Evolutionary conservation across 1,284 basidiomycete species (phyloP).

Genomic region (Pseudozyma tsukubaensis): DNA sequence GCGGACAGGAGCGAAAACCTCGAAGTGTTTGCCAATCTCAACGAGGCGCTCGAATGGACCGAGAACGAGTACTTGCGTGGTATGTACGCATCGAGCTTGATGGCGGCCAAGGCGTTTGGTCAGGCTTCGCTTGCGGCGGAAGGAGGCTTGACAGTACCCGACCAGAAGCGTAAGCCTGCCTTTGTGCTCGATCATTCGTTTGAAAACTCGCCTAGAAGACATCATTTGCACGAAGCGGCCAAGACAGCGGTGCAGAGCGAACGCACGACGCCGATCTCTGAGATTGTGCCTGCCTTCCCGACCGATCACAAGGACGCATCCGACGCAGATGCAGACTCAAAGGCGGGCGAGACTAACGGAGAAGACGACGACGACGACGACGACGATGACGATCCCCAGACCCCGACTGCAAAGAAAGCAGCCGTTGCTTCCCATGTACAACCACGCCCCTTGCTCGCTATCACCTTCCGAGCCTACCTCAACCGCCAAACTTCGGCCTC

Average conservation of each 20-base stretch:
- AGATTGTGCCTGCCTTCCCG: slow-evolving; percentile 12
- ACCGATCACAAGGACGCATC: neutral
- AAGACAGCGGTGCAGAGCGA: slow-evolving; percentile 53
- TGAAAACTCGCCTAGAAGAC: slow-evolving; percentile 79
- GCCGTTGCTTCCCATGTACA: slow-evolving; percentile 22
- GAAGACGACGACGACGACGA: neutral
- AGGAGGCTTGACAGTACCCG: slow-evolving; percentile 70
- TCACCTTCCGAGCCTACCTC: slow-evolving; percentile 60
- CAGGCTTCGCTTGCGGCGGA: slow-evolving; percentile 69
- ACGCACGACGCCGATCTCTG: slow-evolving; percentile 31
- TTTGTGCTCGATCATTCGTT: slow-evolving; percentile 74
- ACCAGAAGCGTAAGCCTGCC: slow-evolving; percentile 57
- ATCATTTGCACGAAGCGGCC: slow-evolving; percentile 82
- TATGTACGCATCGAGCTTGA: slow-evolving; percentile 68
- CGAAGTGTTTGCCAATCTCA: slow-evolving; percentile 84
- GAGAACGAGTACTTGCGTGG: slow-evolving; percentile 69
- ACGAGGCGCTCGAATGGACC: slow-evolving; percentile 91
- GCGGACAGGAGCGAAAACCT: slow-evolving; percentile 67
- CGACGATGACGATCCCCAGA: neutral
- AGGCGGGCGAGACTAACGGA: neutral
- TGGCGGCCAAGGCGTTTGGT: slow-evolving; percentile 65
- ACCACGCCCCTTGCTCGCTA: slow-evolving; percentile 51
- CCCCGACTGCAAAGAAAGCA: slow-evolving; percentile 5
- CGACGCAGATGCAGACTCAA: too few relatives aligned
- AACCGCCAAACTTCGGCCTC: neutral